Percentiles rank a stretch among this genome's conserved stretches.
Conservation (phyloP, 805 yeast species). For the Wickerhamiella lipophila region DNA sequence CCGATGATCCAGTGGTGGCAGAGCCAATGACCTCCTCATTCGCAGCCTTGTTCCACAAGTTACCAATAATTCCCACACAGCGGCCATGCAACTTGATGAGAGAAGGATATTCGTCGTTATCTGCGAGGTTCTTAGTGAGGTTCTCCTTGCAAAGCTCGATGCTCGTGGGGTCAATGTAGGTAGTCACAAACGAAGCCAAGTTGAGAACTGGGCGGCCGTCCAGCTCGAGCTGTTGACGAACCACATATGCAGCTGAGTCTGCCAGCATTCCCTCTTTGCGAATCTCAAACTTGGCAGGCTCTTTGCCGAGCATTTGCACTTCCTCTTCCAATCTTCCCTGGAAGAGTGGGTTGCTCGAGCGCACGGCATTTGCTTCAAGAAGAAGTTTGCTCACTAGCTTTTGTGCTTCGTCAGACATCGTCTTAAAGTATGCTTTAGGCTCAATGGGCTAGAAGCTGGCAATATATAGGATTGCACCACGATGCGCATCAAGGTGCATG, state of each 20-base stretch:
- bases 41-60: constrained; percentile 66
- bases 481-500: neutral
- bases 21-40: constrained; percentile 54
- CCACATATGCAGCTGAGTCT: constrained; percentile 44
- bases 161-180: constrained; percentile 45
- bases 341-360: neutral
- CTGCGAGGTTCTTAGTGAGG: constrained; percentile 77
- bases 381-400: neutral
- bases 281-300: constrained; percentile 43
- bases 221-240: constrained; percentile 60
- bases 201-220: constrained; percentile 80
- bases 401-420: neutral
- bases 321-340: neutral
- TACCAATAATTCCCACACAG: constrained; percentile 66
- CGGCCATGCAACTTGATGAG: constrained; percentile 66
- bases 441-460: neutral
- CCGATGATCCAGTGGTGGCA: constrained; percentile 89
- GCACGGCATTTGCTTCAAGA: neutral
- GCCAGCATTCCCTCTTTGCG: constrained; percentile 45
- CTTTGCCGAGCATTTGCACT: neutral
- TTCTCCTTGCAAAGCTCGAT: constrained; percentile 50
- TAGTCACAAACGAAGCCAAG: constrained; percentile 82
- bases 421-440: too few relatives aligned
- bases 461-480: neutral
- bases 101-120: constrained; percentile 86